These are phyloP conservation scores for Leishmania amazonensis DNA, from an alignment of 208 protist genomes.

Conservation along the genomic window DNA sequence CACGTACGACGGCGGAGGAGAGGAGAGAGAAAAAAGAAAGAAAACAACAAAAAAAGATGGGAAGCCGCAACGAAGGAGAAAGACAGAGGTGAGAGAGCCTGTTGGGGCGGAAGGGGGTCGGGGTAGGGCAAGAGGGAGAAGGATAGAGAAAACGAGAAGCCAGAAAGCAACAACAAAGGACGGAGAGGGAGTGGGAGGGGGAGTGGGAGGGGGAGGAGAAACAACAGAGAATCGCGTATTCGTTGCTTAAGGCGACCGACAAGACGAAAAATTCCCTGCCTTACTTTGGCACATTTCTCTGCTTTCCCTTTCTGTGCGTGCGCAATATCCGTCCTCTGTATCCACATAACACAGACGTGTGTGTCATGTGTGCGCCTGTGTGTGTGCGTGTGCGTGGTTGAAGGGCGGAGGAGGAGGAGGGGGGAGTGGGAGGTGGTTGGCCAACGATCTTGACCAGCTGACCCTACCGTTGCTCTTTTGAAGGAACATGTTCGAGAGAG, in stretches of 20 bases:
- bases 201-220: not conserved
- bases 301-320: not conserved
- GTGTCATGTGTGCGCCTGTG: not conserved
- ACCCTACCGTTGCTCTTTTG: not conserved
- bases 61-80: not conserved
- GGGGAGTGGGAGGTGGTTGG: not conserved
- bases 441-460: not conserved
- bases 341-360: too few relatives aligned
- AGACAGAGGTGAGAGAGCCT: not conserved
- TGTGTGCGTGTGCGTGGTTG: not conserved
- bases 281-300: not conserved
- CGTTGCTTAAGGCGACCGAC: not conserved
- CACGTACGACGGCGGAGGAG: too few relatives aligned
- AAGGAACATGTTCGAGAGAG: not conserved
- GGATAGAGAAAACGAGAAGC: not conserved
- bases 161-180: not conserved
- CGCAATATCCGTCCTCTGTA: too few relatives aligned
- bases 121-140: not conserved
- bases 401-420: not conserved
- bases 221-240: not conserved
- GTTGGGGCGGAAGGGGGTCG: not conserved
- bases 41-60: not conserved
- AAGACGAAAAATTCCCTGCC: not conserved
- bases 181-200: not conserved
- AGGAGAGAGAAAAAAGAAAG: not conserved